Base-by-base conservation (phyloP, 2,329 filamentous ascomycete species). In the Paraconiothyrium brasiliense region DNA sequence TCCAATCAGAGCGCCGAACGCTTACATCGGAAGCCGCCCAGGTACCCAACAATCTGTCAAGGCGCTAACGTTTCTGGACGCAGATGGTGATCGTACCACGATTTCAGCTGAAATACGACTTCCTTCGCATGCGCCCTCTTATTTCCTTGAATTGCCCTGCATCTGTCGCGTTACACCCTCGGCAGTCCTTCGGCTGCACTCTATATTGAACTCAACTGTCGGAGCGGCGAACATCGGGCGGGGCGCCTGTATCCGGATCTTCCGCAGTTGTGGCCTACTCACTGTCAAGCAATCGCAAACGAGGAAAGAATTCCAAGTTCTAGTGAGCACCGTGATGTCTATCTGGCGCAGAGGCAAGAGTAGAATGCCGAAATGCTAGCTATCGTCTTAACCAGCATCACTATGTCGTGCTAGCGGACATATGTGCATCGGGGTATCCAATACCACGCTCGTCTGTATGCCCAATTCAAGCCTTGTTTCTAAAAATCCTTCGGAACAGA, bases 1-100 rank as follows among this genome's bases (percentile, higher is more conserved):
- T 46, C 72, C 71, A 75, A 75, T 75, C 60, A 73, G 46, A 66
- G 46, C 30, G 37, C 65, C 65, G 65, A 71, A 69, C 58, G 50
- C 59, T 60, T 60, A 64, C 50, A 49, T 39, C 30, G 49, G 59
- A 75, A 73, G 70, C 71, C 71, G 71, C 72, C 68, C 58, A 69
- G 64, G 65, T 67, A 64, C 65, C 66, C 70, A 70, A 72, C 70
- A 69, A 65, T 67, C 66, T 60, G 61, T 57, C 44, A 34, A 54
- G 54, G 59, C 59, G 59, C 59, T 61, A 61, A 61, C 24, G 34
- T 30, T 49, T 47, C 54, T 56, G 54, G 30, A 56, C 32, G 43
- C 54, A 56, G 32, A 37, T 47, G n/a, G 47, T 24, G 8, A 47
- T 47, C 27, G n/a, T 37, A 30, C 54, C 50, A 47, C 34, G 35